Base-by-base conservation (phyloP, 2,329 filamentous ascomycete species). In the Fusarium albosuccineum region DNA sequence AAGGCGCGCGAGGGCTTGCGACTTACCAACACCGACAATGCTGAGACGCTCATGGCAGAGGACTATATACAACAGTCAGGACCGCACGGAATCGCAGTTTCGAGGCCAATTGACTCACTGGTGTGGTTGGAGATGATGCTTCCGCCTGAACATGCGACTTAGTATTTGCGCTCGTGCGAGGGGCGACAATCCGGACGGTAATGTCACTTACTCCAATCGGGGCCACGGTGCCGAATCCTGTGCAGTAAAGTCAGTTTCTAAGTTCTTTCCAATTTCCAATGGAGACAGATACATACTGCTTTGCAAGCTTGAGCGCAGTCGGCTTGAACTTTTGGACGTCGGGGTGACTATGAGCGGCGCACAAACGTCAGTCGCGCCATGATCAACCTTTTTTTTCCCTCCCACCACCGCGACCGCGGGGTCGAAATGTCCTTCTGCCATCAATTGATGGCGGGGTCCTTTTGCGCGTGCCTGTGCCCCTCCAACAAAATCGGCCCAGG, bases 291-390 rank as follows among this genome's bases (percentile, higher is more conserved):
- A 49, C 92, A 81, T 88, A 97, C 93, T 93, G 91, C 87, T 97
- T 97, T 72, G 94, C 90, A 84, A 98, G 92, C 83, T 91, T 91
- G 81, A 98, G 86, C 77, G 95, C 95, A 67, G 92, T 95, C 52
- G 95, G 92, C 89, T 97, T 97, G 87, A 98, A 98, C 78, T 94
- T 94, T 78, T 92, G 90, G 76, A 97, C 93, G 88, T 97, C 92
- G 69, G 95, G 94, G 79, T 98, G 94, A 84, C 88, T 89, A 69
- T 70, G 71, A 30, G 30, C 33, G 51, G 40, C 34, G 54, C 57
- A 34, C 22, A 45, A 61, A 50, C 53, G 65, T 76, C 67, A 74
- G 73, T 74, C 55, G 68, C 45, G 70, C 64, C 63, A 58, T 67
- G 60, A 53, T 52, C 51, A 48, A 60, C 39, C 42, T 34, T 61